A percentile compares a stretch with the other conserved stretches of the same genome.
These are phyloP conservation scores for Pseudogymnoascus destructans DNA, from an alignment of 2,329 filamentous ascomycete genomes.

Conservation along the genomic window DNA sequence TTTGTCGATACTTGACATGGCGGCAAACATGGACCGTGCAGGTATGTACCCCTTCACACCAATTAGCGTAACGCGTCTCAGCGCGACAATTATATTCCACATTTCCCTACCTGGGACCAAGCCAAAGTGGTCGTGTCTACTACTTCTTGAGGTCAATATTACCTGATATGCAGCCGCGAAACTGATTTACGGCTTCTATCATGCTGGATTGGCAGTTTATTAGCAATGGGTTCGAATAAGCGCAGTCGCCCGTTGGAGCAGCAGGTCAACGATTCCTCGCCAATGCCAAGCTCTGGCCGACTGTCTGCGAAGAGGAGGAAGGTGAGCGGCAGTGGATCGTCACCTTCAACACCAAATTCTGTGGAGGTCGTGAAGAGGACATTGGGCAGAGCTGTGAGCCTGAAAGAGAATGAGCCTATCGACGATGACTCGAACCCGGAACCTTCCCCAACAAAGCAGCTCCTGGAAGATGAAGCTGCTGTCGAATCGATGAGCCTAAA, in stretches of 20 bases:
- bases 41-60: background rate
- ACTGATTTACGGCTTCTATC: background rate
- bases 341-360: conserved; percentile 17
- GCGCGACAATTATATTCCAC: conserved; percentile 3
- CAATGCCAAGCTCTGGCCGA: conserved; percentile 2
- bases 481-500: background rate
- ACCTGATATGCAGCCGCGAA: background rate
- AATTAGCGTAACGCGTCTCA: conserved; percentile 3
- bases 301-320: conserved; percentile 15
- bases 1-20: background rate
- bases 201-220: background rate
- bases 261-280: conserved; percentile 1
- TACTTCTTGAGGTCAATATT: background rate
- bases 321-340: conserved; percentile 9
- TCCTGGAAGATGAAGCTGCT: conserved; percentile 2
- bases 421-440: conserved; percentile 17
- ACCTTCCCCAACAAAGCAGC: conserved; percentile 1
- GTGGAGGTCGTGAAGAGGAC: conserved; percentile 17
- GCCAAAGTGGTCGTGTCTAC: background rate
- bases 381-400: conserved; percentile 11
- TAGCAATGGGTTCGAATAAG: background rate
- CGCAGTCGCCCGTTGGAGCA: conserved; percentile 3
- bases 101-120: background rate
- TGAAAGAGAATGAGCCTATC: conserved; percentile 11
- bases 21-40: background rate